phyloP scores from a whole-genome alignment of 2,329 filamentous ascomycete species.

The Coccinonectria pachysandricola region DNA sequence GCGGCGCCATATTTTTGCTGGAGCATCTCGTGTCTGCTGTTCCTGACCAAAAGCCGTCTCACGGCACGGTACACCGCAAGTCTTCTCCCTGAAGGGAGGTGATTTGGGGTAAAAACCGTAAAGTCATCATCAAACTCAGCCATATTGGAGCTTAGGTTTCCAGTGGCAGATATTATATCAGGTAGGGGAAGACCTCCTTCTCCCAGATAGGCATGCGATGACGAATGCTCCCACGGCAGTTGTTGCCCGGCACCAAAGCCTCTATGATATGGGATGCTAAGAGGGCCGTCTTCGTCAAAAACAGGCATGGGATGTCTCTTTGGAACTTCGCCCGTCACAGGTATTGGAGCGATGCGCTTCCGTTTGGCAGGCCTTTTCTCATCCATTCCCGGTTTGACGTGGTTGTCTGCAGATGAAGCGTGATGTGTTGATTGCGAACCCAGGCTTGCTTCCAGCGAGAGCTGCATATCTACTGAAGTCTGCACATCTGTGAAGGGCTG shows the following conservation, averaged over 20 bases:
- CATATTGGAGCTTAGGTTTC: conserved; percentile 14
- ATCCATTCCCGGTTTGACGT: no score
- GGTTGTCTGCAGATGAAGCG: no score
- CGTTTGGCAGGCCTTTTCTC: conserved; percentile 15
- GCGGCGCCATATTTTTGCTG: conserved; percentile 4
- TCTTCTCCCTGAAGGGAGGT: conserved; percentile 32
- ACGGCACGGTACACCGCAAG: conserved; percentile 32
- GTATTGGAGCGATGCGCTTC: conserved; percentile 18
- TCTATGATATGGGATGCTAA: conserved; percentile 1
- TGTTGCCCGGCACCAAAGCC: neutral
- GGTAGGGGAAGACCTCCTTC: conserved; percentile 17
- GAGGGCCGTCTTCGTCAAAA: conserved; percentile 15
- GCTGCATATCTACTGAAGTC: no score
- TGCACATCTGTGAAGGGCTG: no score
- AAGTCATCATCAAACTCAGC: conserved; percentile 17
- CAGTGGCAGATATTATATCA: conserved; percentile 14
- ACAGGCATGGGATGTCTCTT: conserved; percentile 10
- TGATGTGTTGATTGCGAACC: no score
- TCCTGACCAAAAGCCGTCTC: conserved; percentile 28
- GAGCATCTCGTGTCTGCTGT: conserved; percentile 10
- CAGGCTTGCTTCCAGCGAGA: no score
- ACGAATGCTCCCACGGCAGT: conserved; percentile 14
- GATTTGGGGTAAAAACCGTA: conserved; percentile 12
- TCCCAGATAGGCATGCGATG: conserved; percentile 26
- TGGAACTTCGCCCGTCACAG: conserved; percentile 12